phyloP scores from a whole-genome alignment of 208 protist genomes.

The Leishmania amazonensis region DNA sequence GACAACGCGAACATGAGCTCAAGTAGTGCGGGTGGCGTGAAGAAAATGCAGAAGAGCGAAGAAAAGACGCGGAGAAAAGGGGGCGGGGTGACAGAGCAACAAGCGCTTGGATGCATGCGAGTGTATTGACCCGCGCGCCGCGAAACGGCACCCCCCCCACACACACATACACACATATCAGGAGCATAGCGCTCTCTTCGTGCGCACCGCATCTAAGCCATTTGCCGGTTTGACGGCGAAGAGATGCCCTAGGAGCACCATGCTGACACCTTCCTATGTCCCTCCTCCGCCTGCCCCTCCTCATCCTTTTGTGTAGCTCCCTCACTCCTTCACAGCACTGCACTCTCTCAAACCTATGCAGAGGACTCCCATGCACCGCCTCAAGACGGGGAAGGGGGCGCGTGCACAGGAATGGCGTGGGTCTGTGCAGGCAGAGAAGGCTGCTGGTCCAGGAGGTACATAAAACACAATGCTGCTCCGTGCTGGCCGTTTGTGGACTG shows the following conservation, averaged over 20 bases:
- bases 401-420: neutral
- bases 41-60: too few species aligned
- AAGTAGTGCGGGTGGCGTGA: too few species aligned
- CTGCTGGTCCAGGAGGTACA: neutral
- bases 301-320: neutral
- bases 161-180: neutral
- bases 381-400: neutral
- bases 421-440: neutral
- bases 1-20: neutral
- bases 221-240: neutral
- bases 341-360: neutral
- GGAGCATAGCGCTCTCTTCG: neutral
- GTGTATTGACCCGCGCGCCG: neutral
- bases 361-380: neutral
- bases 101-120: neutral
- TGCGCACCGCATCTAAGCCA: neutral
- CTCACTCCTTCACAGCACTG: neutral
- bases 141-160: neutral
- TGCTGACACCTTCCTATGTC: neutral
- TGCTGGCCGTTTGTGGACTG: neutral
- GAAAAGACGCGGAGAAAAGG: too few species aligned
- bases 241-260: neutral
- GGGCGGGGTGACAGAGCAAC: neutral
- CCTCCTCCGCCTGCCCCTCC: neutral
- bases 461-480: too few species aligned